These are phyloP conservation scores for Adansonia rubrostipa DNA, from an alignment of 441 rosid genomes.

Conservation along the genomic window DNA sequence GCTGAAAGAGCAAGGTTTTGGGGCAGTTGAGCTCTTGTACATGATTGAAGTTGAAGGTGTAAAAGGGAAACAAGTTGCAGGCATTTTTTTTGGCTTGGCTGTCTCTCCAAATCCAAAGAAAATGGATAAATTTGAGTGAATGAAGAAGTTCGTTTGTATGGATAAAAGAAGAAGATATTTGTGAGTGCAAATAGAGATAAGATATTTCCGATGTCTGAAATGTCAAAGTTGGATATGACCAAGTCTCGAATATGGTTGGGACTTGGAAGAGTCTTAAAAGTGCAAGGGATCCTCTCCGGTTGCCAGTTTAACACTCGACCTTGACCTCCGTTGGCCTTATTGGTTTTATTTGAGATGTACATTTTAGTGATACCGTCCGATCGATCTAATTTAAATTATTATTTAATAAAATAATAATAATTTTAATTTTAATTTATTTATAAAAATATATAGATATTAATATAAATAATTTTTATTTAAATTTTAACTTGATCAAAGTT, in stretches of 20 bases:
- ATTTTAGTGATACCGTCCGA: too few species aligned
- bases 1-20: conserved; percentile 23
- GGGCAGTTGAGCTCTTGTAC: conserved; percentile 26
- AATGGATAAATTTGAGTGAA: not conserved
- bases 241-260: not conserved
- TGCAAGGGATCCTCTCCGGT: not conserved
- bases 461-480: too few species aligned
- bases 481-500: too few species aligned
- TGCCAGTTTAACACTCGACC: not conserved
- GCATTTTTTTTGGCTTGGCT: conserved; percentile 30
- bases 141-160: not conserved
- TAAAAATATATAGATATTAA: too few species aligned
- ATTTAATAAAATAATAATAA: too few species aligned
- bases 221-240: not conserved
- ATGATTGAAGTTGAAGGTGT: conserved; percentile 41
- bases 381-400: too few species aligned
- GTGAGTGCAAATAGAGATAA: not conserved
- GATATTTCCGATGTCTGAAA: conserved; percentile 6
- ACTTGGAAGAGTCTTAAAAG: not conserved
- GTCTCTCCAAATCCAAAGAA: conserved; percentile 25
- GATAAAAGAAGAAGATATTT: not conserved
- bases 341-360: too few species aligned
- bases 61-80: conserved; percentile 44
- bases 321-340: too few species aligned
- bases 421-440: too few species aligned